Evolutionary conservation across 495 filamentous ascomycete species (phyloP).

Genomic region (Pseudotulostoma volvatum): DNA sequence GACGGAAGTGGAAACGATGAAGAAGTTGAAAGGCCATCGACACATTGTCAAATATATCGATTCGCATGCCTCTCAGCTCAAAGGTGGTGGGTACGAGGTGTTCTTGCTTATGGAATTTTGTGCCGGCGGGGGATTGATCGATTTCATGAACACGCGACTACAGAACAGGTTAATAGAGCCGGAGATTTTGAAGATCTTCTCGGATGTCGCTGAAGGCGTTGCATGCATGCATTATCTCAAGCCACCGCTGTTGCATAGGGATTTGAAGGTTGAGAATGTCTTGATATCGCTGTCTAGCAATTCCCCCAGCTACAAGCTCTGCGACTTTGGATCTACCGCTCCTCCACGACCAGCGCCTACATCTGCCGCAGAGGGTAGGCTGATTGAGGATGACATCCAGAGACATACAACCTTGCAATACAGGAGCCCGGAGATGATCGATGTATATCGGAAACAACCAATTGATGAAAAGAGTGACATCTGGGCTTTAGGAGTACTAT

Average conservation of each 20-base stretch:
- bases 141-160: conserved; percentile 98
- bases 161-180: conserved; percentile 95
- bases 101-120: conserved; percentile 96
- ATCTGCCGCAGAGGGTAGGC: conserved; percentile 66
- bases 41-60: conserved; percentile 97
- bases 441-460: conserved; percentile 88
- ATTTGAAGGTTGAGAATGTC: conserved; percentile 96
- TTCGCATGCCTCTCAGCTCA: conserved; percentile 86
- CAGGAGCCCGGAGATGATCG: conserved; percentile 95
- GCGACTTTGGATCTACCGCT: conserved; percentile 92
- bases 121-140: conserved; percentile 75
- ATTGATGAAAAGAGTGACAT: conserved; percentile 99
- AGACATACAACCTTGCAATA: conserved; percentile 96
- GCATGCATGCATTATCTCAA: conserved; percentile 98
- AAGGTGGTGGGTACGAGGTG: conserved; percentile 89
- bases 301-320: conserved; percentile 67
- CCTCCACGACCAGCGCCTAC: conserved; percentile 69
- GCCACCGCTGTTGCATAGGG: conserved; percentile 80
- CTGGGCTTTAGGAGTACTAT: conserved; percentile 86
- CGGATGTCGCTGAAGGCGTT: conserved; percentile 87
- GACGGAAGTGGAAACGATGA: conserved; percentile 99
- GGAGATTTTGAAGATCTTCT: conserved; percentile 92
- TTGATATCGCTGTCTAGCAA: conserved; percentile 56
- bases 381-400: conserved; percentile 95
- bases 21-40: conserved; percentile 88